Conservation (phyloP, 176 grass and related monocot species). For the Microstegium vimineum region DNA sequence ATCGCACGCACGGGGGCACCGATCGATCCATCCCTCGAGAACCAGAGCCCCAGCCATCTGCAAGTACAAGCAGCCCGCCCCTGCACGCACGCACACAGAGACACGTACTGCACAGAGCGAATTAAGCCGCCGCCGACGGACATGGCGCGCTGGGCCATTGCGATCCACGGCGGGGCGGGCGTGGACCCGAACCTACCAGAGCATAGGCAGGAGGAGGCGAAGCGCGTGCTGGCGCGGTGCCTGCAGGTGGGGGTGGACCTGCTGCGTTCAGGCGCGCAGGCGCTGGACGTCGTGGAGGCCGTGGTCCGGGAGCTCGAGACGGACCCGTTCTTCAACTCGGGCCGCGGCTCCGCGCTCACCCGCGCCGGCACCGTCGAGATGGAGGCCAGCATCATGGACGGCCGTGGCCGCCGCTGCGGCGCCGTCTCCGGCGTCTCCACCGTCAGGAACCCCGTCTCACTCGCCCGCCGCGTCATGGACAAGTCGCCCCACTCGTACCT, state of each 20-base stretch:
- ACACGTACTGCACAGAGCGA: too few relatives aligned
- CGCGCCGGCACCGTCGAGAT: slow-evolving; percentile 83
- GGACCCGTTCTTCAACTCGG: slow-evolving; percentile 89
- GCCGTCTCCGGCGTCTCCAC: slow-evolving; percentile 87
- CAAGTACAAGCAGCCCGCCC: background rate
- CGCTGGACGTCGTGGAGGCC: slow-evolving; percentile 70
- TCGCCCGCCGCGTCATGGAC: slow-evolving; percentile 84
- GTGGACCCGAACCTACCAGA: slow-evolving; percentile 83
- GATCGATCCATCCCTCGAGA: background rate
- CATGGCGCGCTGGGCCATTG: slow-evolving; percentile 88
- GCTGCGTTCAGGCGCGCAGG: slow-evolving; percentile 12
- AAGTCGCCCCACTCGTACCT: slow-evolving; percentile 89
- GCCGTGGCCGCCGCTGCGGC: slow-evolving; percentile 67
- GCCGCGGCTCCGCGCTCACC: slow-evolving; percentile 78
- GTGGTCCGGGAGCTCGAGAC: slow-evolving; percentile 86
- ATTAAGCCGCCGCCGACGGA: background rate
- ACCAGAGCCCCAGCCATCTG: background rate
- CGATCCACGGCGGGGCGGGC: slow-evolving; percentile 86
- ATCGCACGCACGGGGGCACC: background rate
- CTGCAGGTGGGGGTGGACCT: slow-evolving; percentile 54
- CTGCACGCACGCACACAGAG: background rate
- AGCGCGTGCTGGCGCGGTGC: slow-evolving; percentile 70
- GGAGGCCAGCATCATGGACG: slow-evolving; percentile 99
- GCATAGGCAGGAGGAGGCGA: slow-evolving; percentile 63
- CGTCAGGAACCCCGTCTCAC: slow-evolving; percentile 78